These are phyloP conservation scores for Malassezia sp. DNA, from an alignment of 1,284 basidiomycete genomes.

Conservation along the genomic window DNA sequence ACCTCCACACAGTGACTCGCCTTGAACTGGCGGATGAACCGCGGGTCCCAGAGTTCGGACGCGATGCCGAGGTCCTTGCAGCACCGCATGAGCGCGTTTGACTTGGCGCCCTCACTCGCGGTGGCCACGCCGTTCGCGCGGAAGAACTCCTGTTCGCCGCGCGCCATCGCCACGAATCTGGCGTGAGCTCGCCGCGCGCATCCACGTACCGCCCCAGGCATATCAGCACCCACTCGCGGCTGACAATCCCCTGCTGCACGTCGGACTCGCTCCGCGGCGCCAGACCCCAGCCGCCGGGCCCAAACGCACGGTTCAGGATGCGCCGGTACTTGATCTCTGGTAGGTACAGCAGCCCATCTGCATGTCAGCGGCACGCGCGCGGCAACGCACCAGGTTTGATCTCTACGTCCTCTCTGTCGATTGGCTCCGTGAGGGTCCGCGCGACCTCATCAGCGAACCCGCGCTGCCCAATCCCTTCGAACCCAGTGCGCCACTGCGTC, in stretches of 20 bases:
- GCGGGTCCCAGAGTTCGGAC: slow-evolving; percentile 92
- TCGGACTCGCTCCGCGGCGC: slow-evolving; percentile 85
- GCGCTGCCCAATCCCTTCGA: slow-evolving; percentile 64
- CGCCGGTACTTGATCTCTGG: slow-evolving; percentile 98
- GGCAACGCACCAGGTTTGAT: no score
- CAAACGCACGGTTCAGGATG: slow-evolving; percentile 83
- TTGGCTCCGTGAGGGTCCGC: slow-evolving; percentile 61
- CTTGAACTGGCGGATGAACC: slow-evolving; percentile 89
- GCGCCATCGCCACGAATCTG: slow-evolving; percentile 76
- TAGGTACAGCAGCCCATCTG: slow-evolving; percentile 87
- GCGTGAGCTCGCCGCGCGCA: no score
- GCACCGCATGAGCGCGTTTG: slow-evolving; percentile 92
- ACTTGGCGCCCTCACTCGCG: slow-evolving; percentile 88
- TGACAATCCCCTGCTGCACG: slow-evolving; percentile 63
- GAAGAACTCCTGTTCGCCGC: slow-evolving; percentile 96
- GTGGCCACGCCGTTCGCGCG: slow-evolving; percentile 81
- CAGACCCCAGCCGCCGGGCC: slow-evolving; percentile 92
- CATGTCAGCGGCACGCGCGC: no score
- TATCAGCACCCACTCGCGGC: slow-evolving; percentile 85
- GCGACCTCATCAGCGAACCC: slow-evolving; percentile 69
- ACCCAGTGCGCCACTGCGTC: slow-evolving; percentile 71
- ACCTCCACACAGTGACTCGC: slow-evolving; percentile 70
- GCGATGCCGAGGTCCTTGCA: slow-evolving; percentile 95
- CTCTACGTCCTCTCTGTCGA: slow-evolving; percentile 72
- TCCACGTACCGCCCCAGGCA: slow-evolving; percentile 68